Conservation (phyloP, 331 rosid species). For the Ulmus americana region DNA sequence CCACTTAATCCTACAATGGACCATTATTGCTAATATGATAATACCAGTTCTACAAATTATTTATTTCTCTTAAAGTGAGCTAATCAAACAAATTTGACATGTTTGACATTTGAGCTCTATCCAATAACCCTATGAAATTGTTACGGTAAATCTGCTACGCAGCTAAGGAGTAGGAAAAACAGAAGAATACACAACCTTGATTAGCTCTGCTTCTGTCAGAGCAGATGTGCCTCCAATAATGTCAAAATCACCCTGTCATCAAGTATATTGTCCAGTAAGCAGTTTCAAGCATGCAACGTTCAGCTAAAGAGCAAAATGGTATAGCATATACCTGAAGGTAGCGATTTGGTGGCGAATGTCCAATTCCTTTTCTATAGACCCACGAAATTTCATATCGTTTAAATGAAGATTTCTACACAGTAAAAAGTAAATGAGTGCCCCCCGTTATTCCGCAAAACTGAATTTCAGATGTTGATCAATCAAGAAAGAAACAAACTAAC, state of each 20-base stretch:
- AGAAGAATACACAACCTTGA: constrained; percentile 54
- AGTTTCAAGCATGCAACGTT: neutral
- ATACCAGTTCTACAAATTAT: neutral
- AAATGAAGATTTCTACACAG: constrained; percentile 62
- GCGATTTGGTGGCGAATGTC: constrained; percentile 88
- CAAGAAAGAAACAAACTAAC: constrained; percentile 13
- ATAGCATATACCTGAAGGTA: constrained; percentile 67
- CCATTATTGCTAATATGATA: neutral
- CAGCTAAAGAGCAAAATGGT: neutral
- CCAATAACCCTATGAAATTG: neutral
- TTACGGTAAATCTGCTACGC: neutral
- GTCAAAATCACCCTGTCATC: constrained; percentile 87
- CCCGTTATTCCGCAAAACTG: constrained; percentile 3
- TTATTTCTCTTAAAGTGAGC: neutral
- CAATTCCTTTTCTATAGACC: constrained; percentile 84
- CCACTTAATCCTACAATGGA: neutral
- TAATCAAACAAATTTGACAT: neutral
- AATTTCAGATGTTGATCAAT: neutral
- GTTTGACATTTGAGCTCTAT: neutral
- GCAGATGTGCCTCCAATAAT: constrained; percentile 82
- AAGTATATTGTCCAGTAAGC: constrained; percentile 18
- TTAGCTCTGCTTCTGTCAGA: constrained; percentile 85
- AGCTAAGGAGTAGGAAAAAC: constrained; percentile 13
- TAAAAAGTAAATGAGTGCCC: neutral
- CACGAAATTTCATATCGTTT: constrained; percentile 75